A percentile compares a stretch with the other conserved stretches of the same genome.
These are phyloP conservation scores for Coemansia sp. DNA, from an alignment of 192 early-diverging fungal genomes.

Conservation along the genomic window DNA sequence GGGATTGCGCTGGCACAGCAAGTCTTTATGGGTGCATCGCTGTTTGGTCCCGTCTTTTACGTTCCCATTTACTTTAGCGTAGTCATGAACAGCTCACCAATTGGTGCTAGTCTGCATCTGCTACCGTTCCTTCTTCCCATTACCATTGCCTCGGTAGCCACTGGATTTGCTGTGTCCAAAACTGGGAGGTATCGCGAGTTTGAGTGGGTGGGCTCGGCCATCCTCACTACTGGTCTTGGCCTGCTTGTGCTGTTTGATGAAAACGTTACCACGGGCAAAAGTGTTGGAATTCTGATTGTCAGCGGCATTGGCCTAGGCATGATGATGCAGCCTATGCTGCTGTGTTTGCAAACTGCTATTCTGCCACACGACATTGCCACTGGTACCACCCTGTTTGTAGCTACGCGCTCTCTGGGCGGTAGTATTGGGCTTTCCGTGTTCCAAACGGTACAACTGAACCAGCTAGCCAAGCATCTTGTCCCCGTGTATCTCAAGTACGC, in stretches of 20 bases:
- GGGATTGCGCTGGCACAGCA: constrained; percentile 18
- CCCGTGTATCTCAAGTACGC: constrained; percentile 43
- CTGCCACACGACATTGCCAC: constrained; percentile 59
- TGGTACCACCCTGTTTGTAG: constrained; percentile 62
- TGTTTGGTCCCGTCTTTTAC: constrained; percentile 61
- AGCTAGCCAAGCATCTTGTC: constrained; percentile 13
- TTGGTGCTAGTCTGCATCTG: constrained; percentile 64
- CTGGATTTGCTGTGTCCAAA: constrained; percentile 61
- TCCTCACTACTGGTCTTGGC: constrained; percentile 60
- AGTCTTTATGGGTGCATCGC: constrained; percentile 30
- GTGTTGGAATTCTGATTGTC: constrained; percentile 63
- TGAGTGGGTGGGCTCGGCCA: constrained; percentile 58
- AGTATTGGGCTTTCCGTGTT: constrained; percentile 58
- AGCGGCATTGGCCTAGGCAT: constrained; percentile 71
- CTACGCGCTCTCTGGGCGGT: constrained; percentile 62
- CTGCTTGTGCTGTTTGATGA: constrained; percentile 57
- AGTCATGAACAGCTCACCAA: constrained; percentile 67
- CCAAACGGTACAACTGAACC: constrained; percentile 50
- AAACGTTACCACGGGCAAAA: constrained; percentile 44
- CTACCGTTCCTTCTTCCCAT: constrained; percentile 73
- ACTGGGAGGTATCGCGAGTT: constrained; percentile 61
- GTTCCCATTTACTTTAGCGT: constrained; percentile 65
- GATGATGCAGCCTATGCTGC: constrained; percentile 63
- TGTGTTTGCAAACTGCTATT: constrained; percentile 67
- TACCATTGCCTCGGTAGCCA: constrained; percentile 60